A percentile compares a stretch with the other conserved stretches of the same genome.
phyloP scores from a whole-genome alignment of 805 yeast species.

The Lachancea sp. region DNA sequence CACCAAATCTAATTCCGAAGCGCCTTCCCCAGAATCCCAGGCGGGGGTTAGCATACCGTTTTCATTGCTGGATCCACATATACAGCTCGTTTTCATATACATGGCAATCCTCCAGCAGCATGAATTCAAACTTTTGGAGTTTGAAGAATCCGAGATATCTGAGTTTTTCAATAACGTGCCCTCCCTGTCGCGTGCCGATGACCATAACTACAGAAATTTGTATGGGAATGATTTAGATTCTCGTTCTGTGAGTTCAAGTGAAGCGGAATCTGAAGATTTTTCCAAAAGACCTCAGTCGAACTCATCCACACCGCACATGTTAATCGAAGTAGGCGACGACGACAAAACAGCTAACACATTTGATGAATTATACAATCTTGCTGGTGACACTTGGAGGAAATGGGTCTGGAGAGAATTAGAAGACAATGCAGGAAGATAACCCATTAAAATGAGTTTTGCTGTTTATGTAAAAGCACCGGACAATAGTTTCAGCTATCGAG shows the following conservation, averaged over 20 bases:
- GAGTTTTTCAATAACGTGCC: constrained; percentile 58
- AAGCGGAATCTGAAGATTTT: constrained; percentile 11
- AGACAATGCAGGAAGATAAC: constrained; percentile 28
- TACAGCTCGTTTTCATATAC: constrained; percentile 67
- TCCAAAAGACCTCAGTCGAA: constrained; percentile 14
- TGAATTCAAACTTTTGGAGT: constrained; percentile 70
- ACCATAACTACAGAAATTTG: constrained; percentile 25
- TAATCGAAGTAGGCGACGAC: constrained; percentile 33
- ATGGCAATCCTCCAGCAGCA: constrained; percentile 75
- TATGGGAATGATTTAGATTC: constrained; percentile 11
- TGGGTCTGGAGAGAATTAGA: constrained; percentile 63
- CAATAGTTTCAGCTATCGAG: too few species aligned
- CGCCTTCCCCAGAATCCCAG: constrained; percentile 3
- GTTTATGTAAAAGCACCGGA: too few species aligned
- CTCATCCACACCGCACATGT: constrained; percentile 18
- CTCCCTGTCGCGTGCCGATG: constrained; percentile 30
- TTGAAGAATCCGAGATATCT: constrained; percentile 84
- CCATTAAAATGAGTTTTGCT: background rate
- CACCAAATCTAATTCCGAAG: constrained; percentile 7
- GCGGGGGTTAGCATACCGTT: constrained; percentile 18
- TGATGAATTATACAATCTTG: constrained; percentile 65
- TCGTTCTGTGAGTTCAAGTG: constrained; percentile 8
- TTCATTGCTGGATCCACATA: constrained; percentile 62
- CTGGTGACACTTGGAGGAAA: constrained; percentile 84
- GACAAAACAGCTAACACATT: constrained; percentile 52